Base-by-base conservation (phyloP, 2,329 filamentous ascomycete species). In the Arthroderma uncinatum region DNA sequence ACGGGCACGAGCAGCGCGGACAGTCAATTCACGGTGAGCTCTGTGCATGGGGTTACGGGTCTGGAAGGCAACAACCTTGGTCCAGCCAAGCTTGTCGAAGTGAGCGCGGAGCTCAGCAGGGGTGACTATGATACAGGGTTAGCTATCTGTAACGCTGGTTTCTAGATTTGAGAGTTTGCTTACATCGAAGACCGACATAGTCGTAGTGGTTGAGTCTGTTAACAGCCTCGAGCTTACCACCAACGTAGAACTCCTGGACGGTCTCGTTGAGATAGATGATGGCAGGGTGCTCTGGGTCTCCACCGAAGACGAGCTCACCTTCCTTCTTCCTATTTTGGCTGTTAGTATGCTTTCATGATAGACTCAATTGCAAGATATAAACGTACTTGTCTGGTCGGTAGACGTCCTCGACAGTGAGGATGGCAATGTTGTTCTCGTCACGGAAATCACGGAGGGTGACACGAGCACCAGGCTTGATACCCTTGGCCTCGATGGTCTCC, bases 61-160 rank as follows among this genome's bases (percentile, higher is more conserved):
- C 82, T 98, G 93, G 86, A 98, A 98, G 70, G 93, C 93, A 63
- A 98, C 93, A 66, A 98, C 92, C 74, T 86, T 86, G 74, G 87
- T 85, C 93, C 93, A 98, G 76, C 93, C 93, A 67, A 98, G 89
- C 83, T 98, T 98, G 81, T 97, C 93, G 71, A 98, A 98, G 80
- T 97, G 92, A 63, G 89, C 79, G 67, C 93, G 89, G 67, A 98
- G 82, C 78, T 98, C 93, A 53, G 93, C 86, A 62, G 93, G 93
- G 9, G 93, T 94, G 77, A 92, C 87, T 90, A 64, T 33, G 47
- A 50, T 56, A 14, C 6, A 6, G 25, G 42, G 10, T n/a, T 21
- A 48, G 21, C 28, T 23, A 42, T 12, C 42, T 54, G 47, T 36
- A 7, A 9, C 19, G 23, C 4, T 37, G 6, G 12, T n/a, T 25